phyloP scores from a whole-genome alignment of 352 stramenopile species.

The Phytopythium sindhum region DNA sequence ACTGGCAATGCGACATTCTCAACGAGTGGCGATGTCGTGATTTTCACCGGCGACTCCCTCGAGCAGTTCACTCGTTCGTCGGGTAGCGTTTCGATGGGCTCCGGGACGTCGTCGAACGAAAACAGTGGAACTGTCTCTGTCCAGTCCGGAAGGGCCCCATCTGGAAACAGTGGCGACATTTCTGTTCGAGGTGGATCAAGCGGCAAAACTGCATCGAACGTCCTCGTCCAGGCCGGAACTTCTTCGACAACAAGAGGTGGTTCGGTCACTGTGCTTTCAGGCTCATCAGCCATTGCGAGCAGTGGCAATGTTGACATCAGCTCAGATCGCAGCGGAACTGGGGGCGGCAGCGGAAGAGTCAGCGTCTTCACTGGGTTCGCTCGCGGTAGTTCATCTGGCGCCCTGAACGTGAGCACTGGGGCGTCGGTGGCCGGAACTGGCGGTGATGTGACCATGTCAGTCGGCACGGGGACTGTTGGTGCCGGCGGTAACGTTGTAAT shows the following conservation, averaged over 20 bases:
- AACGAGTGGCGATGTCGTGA: slow-evolving; percentile 57
- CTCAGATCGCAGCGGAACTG: slow-evolving; percentile 45
- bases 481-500: slow-evolving; percentile 48
- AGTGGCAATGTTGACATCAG: slow-evolving; percentile 65
- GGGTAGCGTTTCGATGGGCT: slow-evolving; percentile 42
- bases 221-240: slow-evolving; percentile 46
- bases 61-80: slow-evolving; percentile 34
- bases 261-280: slow-evolving; percentile 41
- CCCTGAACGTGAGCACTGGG: slow-evolving; percentile 70
- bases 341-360: slow-evolving; percentile 48
- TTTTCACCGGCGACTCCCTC: slow-evolving; percentile 46
- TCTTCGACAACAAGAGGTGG: slow-evolving; percentile 47
- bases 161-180: slow-evolving; percentile 56
- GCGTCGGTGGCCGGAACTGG: slow-evolving; percentile 40
- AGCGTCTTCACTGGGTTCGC: slow-evolving; percentile 46
- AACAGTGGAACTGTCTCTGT: slow-evolving; percentile 40
- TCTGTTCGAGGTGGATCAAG: slow-evolving; percentile 42
- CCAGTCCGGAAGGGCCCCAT: slow-evolving; percentile 32
- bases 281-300: slow-evolving; percentile 34
- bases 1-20: slow-evolving; percentile 54
- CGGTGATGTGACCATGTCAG: slow-evolving; percentile 48
- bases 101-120: slow-evolving; percentile 37
- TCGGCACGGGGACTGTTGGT: slow-evolving; percentile 39
- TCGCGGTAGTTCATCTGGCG: slow-evolving; percentile 49
- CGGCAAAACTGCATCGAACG: slow-evolving; percentile 38